Conservation (phyloP, 2,329 filamentous ascomycete genomes). For the Coniochaeta prunicola region DNA sequence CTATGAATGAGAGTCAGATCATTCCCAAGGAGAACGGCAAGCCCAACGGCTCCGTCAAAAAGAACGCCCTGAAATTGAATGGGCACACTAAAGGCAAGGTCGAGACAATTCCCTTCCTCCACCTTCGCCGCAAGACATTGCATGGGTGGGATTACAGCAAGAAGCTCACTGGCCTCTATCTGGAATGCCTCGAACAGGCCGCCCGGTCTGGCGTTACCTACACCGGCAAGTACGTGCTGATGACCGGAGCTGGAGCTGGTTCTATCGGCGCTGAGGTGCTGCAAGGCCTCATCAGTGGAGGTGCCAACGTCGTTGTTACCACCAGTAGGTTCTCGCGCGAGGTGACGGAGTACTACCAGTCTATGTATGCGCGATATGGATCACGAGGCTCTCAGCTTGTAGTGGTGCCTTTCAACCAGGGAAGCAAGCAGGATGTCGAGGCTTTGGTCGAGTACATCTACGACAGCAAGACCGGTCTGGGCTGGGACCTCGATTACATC, state of each 20-base stretch:
- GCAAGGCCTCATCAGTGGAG: conserved; percentile 91
- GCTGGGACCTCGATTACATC: conserved; percentile 96
- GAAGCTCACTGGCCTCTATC: conserved; percentile 88
- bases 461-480: conserved; percentile 89
- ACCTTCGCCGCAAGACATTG: conserved; percentile 87
- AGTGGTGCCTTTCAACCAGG: conserved; percentile 98
- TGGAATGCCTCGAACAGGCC: conserved; percentile 85
- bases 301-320: conserved; percentile 93
- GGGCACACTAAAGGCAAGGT: conserved; percentile 76
- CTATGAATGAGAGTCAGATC: conserved; percentile 98
- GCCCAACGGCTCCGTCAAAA: conserved; percentile 39
- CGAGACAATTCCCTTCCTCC: conserved; percentile 95
- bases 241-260: conserved; percentile 96
- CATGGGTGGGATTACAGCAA: conserved; percentile 99
- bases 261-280: conserved; percentile 97
- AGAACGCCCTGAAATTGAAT: conserved; percentile 41
- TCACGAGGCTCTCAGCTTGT: conserved; percentile 93
- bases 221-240: conserved; percentile 90
- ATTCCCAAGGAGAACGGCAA: conserved; percentile 80
- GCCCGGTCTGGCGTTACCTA: conserved; percentile 85
- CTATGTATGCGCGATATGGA: conserved; percentile 94
- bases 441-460: conserved; percentile 94
- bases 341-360: conserved; percentile 98
- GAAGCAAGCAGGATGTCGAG: conserved; percentile 96
- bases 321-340: conserved; percentile 94